Evolutionary conservation across 768 basidiomycete genomes (phyloP).

Genomic region (Xerocomellus amylosporus): DNA sequence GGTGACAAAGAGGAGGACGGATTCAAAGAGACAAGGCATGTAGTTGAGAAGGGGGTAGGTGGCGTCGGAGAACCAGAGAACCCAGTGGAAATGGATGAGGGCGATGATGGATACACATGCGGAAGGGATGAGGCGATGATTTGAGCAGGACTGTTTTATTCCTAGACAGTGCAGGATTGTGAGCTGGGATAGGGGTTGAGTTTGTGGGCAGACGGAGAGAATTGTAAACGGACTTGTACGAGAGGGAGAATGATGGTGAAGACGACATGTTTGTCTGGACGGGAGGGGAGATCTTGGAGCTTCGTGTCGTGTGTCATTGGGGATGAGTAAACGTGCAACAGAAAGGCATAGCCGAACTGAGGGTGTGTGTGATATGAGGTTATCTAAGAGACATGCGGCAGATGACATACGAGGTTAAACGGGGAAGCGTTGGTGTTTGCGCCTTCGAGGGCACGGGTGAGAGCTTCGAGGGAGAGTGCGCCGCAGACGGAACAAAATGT

Average conservation of each 20-base stretch:
- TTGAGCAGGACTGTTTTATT: conserved; percentile 58
- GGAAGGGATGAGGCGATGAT: conserved; percentile 71
- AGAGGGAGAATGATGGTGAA: conserved; percentile 71
- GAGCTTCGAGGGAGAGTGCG: conserved; percentile 61
- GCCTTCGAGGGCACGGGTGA: conserved; percentile 69
- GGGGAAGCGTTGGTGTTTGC: conserved; percentile 54
- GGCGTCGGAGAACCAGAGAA: conserved; percentile 46
- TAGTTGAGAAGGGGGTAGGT: conserved; percentile 72
- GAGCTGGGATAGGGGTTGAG: conserved; percentile 39
- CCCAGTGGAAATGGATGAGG: conserved; percentile 65
- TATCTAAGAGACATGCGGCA: conserved; percentile 1
- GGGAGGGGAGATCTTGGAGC: conserved; percentile 45
- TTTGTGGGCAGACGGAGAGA: not conserved
- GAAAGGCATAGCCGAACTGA: conserved; percentile 75
- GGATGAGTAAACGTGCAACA: conserved; percentile 70
- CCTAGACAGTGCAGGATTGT: conserved; percentile 64
- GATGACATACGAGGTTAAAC: conserved; percentile 65
- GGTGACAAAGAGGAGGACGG: conserved; percentile 55
- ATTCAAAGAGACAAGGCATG: conserved; percentile 70
- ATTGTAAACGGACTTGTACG: conserved; percentile 50
- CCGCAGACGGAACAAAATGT: conserved; percentile 68
- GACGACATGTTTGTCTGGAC: conserved; percentile 73
- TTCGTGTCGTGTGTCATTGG: conserved; percentile 53
- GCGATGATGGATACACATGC: conserved; percentile 56
- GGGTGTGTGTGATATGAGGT: not conserved